Evolutionary conservation across 306 rosid genomes (phyloP), one percentile per base, ranked within the genome.

Genomic region (Castanea sativa): DNA sequence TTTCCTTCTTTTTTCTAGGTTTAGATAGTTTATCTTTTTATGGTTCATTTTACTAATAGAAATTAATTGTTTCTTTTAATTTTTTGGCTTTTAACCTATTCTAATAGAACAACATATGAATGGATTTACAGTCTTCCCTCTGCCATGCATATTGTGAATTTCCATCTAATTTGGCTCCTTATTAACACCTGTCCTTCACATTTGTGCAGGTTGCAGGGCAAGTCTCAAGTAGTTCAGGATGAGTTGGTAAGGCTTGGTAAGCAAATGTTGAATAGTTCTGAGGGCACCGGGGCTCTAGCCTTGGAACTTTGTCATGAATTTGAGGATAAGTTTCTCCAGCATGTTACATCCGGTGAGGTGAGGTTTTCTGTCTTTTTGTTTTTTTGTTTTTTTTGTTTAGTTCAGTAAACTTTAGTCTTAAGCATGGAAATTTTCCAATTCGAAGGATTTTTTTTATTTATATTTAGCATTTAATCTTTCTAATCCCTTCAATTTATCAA

Each of bases 271-370:
- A 89, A 91, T 67, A 91, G 93, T 74, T 56, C 97, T 11, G 99
- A 95, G 89, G 99, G 99, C 23, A 95, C 97, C 19, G 91, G 99
- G 60, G 97, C 99, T n/a, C 80, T 95, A 86, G 99, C 99, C 76
- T 77, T 93, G 93, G 98, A 95, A 86, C 99, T 95, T 87, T 95
- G 99, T 80, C 99, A 97, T 73, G 99, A 95, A 81, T 95, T 93
- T 82, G 99, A 95, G 88, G 99, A 95, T 86, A 95, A 81, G 89
- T 95, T 95, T 86, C 95, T 95, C 55, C 97, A 83, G 73, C 99
- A 95, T 79, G 87, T 95, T 74, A 90, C 94, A 76, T 73, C 87
- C 65, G 99, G 98, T 81, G 99, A 93, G 96, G 99, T 93, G 83
- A 82, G 95, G 78, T 75, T 61, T 77, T 71, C 75, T 74, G 51